These are phyloP conservation scores for Trichothecium roseum DNA, from an alignment of 2,329 filamentous ascomycete genomes.

Conservation along the genomic window DNA sequence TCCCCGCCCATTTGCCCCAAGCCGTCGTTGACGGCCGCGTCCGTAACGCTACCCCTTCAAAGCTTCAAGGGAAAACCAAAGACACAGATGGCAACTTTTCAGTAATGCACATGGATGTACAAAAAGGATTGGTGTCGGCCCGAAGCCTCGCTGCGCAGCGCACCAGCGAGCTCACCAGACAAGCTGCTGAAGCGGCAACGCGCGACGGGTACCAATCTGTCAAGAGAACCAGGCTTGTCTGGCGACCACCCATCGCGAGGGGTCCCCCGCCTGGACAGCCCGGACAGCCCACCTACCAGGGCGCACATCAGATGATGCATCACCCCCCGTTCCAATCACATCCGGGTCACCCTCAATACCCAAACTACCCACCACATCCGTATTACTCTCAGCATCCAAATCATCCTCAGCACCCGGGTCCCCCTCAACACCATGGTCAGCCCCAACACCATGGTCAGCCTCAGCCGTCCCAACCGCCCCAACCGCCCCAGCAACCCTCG, in stretches of 20 bases:
- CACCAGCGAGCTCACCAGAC: constrained; percentile 50
- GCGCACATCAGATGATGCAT: constrained; percentile 1
- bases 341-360: no score
- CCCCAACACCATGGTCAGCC: constrained; percentile 2
- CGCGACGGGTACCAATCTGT: constrained; percentile 42
- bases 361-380: constrained; percentile 3
- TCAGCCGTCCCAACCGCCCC: no score
- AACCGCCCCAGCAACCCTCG: constrained; percentile 8
- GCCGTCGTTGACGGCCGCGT: constrained; percentile 19
- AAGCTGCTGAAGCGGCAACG: constrained; percentile 45
- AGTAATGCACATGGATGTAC: constrained; percentile 51
- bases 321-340: no score
- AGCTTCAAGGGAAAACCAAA: constrained; percentile 48
- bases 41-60: constrained; percentile 49
- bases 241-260: constrained; percentile 10
- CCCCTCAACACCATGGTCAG: no score
- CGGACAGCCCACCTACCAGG: background rate
- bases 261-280: background rate
- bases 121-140: constrained; percentile 30
- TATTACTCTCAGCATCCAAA: background rate
- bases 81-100: constrained; percentile 49
- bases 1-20: background rate
- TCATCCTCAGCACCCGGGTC: constrained; percentile 4
- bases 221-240: constrained; percentile 28
- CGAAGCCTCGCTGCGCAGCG: constrained; percentile 47